Percentiles rank a stretch among this genome's conserved stretches.
phyloP scores from a whole-genome alignment of 169 alveolate species.

The Cryptosporidium ubiquitum region DNA sequence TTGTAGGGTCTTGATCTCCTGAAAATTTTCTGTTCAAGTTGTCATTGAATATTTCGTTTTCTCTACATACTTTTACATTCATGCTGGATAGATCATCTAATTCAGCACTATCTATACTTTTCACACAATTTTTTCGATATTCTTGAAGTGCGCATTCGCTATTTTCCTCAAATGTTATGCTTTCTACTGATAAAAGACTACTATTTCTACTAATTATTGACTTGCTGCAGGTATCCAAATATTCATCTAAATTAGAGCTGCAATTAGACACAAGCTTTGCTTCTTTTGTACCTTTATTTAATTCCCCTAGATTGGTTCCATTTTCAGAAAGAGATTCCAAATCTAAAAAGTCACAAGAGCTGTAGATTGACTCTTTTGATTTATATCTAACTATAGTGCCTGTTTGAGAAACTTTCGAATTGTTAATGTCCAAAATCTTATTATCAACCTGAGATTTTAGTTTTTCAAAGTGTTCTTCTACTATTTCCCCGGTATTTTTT shows the following conservation, averaged over 20 bases:
- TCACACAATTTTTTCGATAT: neutral
- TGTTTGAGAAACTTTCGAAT: neutral
- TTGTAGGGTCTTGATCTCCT: neutral
- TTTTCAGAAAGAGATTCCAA: neutral
- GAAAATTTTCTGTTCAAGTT: neutral
- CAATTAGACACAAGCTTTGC: neutral
- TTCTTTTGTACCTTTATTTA: neutral
- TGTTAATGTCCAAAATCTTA: neutral
- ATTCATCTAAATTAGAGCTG: neutral
- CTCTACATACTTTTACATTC: neutral
- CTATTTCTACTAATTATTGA: slow-evolving; percentile 7
- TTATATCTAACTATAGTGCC: neutral
- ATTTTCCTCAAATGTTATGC: slow-evolving; percentile 20
- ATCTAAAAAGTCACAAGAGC: neutral
- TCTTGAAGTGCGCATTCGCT: neutral
- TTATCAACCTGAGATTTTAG: neutral
- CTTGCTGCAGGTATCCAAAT: slow-evolving; percentile 12
- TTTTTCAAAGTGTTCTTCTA: neutral
- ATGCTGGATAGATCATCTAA: neutral
- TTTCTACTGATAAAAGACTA: slow-evolving; percentile 22
- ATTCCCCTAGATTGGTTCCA: neutral
- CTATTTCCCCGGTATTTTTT: neutral
- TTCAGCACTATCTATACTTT: too few species aligned
- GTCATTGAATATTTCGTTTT: neutral
- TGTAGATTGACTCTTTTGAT: neutral